Base-by-base conservation (phyloP, 441 rosid species). In the Sinapis alba region DNA sequence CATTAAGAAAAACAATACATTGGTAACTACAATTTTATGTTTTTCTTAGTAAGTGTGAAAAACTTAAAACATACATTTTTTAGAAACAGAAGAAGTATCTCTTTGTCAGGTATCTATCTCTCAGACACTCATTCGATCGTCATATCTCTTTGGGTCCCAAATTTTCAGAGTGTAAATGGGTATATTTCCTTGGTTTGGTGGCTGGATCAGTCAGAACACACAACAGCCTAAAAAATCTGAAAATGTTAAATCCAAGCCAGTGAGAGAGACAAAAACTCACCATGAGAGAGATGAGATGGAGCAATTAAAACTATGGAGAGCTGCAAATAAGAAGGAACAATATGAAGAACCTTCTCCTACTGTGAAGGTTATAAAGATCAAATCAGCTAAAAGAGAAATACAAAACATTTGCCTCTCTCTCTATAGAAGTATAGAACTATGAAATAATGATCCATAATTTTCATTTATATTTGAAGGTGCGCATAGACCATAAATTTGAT, bases 291-390 rank as follows among this genome's bases (percentile, higher is more conserved):
- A 86, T 85, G 76, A 81, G 57, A 90, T 85, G 76, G 93, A 92
- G 19, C 60, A 67, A 62, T 18, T 92, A 71, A 86, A 84, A 69
- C 79, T 79, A 74, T 92, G 97, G 97, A 89, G 86, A 82, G 90
- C 77, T 68, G 57, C 69, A 65, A 4, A 45, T 4, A 45, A 69
- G 54, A 89, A 86, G 75, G 83, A 90, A 15, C 75, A 78, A 11
- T 90, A 90, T 91, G 27, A 23, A 15, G 90, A 84, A 79, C 80
- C 74, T 53, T 76, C 84, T 84, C 81, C 94, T 26, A 73, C 79
- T 79, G 72, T 86, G 80, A 83, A 86, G 88, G 96, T 90, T n/a
- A n/a, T n/a, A n/a, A 65, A 71, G 75, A 47, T 28, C 61, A 61
- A 54, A 62, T 62, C 66, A 62, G 27, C 18, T 19, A 12, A 10